These are phyloP conservation scores for Paramecium octaurelia DNA, from an alignment of 73 alveolate genomes.

Conservation along the genomic window DNA sequence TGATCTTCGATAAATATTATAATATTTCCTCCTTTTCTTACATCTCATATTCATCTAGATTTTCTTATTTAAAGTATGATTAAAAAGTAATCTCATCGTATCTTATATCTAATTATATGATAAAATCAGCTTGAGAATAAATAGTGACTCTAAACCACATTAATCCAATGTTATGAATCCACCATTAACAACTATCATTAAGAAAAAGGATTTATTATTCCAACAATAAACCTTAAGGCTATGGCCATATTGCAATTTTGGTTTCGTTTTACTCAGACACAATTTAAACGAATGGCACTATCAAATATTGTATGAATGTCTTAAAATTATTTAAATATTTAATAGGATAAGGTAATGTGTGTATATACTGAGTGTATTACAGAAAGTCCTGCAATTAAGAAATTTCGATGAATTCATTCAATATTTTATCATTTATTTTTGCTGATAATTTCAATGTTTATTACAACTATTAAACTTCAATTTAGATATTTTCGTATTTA, in stretches of 20 bases:
- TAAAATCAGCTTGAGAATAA: not conserved
- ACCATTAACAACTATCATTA: not conserved
- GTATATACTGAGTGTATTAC: not conserved
- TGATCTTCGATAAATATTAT: not conserved
- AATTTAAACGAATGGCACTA: not conserved
- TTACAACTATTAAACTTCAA: not conserved
- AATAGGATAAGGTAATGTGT: not conserved
- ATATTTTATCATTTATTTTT: not conserved
- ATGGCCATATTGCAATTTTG: slow-evolving; percentile 18
- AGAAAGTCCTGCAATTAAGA: not conserved
- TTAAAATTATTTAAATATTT: not conserved
- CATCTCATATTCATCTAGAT: not conserved
- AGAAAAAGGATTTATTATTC: not conserved
- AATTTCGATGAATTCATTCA: not conserved
- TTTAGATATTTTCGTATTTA: not conserved
- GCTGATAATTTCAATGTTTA: slow-evolving; percentile 7
- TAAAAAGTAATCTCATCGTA: not conserved
- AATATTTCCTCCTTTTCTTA: not conserved
- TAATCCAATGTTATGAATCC: not conserved
- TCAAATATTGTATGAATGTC: slow-evolving; percentile 20
- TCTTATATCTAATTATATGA: not conserved
- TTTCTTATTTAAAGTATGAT: not conserved
- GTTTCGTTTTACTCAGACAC: not conserved
- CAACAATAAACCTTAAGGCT: not conserved
- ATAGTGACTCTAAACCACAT: not conserved